These are phyloP conservation scores for Endotrypanum monterogeii DNA, from an alignment of 208 protist genomes.

Conservation along the genomic window DNA sequence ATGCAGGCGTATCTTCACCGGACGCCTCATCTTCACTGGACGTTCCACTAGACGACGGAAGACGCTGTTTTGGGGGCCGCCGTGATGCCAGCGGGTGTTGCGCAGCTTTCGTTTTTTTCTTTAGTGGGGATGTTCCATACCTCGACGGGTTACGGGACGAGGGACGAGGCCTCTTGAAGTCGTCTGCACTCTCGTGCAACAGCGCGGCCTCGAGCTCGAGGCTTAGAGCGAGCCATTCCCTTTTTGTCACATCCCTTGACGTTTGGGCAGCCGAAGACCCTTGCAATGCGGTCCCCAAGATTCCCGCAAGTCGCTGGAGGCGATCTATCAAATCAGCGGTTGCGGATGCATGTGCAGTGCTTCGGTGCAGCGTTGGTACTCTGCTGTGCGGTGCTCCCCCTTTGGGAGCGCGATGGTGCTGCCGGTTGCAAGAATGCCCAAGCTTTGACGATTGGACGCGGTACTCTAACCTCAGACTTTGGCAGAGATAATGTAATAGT, in stretches of 20 bases:
- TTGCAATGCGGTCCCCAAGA: slow-evolving; percentile 6
- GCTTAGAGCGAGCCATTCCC: slow-evolving; percentile 6
- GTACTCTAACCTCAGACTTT: slow-evolving; percentile 48
- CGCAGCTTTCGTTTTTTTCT: background rate
- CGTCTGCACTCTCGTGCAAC: slow-evolving; percentile 13
- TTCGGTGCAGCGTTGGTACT: background rate
- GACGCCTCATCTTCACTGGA: background rate
- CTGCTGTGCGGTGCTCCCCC: background rate
- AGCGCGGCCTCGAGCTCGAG: slow-evolving; percentile 17
- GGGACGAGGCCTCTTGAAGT: background rate
- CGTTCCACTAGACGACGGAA: background rate
- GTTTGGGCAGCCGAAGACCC: background rate
- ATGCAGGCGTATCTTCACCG: background rate
- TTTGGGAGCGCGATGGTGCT: background rate
- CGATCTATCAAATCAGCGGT: background rate
- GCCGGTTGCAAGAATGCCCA: slow-evolving; percentile 16
- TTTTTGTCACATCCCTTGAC: background rate
- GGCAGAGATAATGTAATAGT: slow-evolving; percentile 41
- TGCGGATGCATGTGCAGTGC: slow-evolving; percentile 2
- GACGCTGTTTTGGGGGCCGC: background rate
- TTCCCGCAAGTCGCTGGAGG: slow-evolving; percentile 5
- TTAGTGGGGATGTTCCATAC: too few relatives aligned
- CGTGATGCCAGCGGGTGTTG: background rate
- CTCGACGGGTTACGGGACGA: background rate
- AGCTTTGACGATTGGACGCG: slow-evolving; percentile 38